A percentile compares a stretch with the other conserved stretches of the same genome.
These are phyloP conservation scores for Candida chilensis DNA, from an alignment of 805 yeast genomes.

Conservation along the genomic window DNA sequence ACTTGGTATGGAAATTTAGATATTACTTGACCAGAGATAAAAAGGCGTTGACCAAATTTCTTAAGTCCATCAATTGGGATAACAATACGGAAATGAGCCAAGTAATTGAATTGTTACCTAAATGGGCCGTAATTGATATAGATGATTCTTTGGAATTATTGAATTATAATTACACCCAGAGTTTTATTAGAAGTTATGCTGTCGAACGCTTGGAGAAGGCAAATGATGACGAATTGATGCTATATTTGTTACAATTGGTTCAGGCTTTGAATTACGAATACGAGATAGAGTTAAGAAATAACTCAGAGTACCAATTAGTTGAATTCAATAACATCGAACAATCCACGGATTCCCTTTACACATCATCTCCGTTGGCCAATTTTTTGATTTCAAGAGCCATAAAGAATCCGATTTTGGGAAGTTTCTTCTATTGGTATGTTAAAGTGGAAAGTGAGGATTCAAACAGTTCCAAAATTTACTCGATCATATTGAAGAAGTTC, in stretches of 20 bases:
- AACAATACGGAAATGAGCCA: slow-evolving; percentile 75
- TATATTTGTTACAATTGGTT: slow-evolving; percentile 81
- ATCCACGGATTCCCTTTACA: slow-evolving; percentile 12
- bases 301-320: slow-evolving; percentile 7
- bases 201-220: slow-evolving; percentile 76
- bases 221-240: slow-evolving; percentile 66
- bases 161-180: slow-evolving; percentile 68
- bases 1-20: slow-evolving; percentile 84
- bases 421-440: slow-evolving; percentile 85
- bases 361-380: slow-evolving; percentile 56
- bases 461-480: slow-evolving; percentile 5
- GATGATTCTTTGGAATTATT: slow-evolving; percentile 83
- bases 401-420: slow-evolving; percentile 60
- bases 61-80: slow-evolving; percentile 83
- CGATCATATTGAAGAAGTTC: neutral
- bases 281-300: slow-evolving; percentile 11
- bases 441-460: slow-evolving; percentile 79
- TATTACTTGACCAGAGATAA: slow-evolving; percentile 68
- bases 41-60: slow-evolving; percentile 67
- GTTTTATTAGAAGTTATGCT: slow-evolving; percentile 76
- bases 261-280: slow-evolving; percentile 82
- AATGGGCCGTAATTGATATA: slow-evolving; percentile 69
- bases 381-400: slow-evolving; percentile 70
- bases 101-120: slow-evolving; percentile 62
- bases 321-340: slow-evolving; percentile 9